A percentile compares a stretch with the other conserved stretches of the same genome.
These are phyloP conservation scores for Glutinoglossum americanum DNA, from an alignment of 495 filamentous ascomycete genomes.

Conservation along the genomic window DNA sequence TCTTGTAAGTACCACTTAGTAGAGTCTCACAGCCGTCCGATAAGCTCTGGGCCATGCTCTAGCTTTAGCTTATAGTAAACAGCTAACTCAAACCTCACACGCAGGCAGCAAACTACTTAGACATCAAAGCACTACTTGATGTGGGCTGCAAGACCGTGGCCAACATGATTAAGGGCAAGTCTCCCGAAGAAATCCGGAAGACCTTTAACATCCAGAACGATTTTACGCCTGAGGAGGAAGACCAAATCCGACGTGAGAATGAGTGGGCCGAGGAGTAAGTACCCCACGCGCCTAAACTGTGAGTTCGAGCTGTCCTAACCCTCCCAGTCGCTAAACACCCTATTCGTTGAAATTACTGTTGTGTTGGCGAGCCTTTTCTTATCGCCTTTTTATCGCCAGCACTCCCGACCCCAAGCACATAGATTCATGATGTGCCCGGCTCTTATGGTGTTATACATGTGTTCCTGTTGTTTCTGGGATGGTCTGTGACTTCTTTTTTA, in stretches of 20 bases:
- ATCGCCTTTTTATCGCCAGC: neutral
- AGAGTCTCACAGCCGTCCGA: neutral
- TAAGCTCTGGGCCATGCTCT: neutral
- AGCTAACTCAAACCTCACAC: neutral
- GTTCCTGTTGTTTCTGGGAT: neutral
- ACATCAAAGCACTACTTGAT: constrained; percentile 64
- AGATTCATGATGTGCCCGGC: neutral
- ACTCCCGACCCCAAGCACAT: neutral
- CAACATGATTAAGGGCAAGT: constrained; percentile 79
- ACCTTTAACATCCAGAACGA: constrained; percentile 74
- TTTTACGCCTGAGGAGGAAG: constrained; percentile 65
- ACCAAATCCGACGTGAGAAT: constrained; percentile 66
- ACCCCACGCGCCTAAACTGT: neutral
- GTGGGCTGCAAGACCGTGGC: constrained; percentile 71
- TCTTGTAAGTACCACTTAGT: constrained; percentile 35
- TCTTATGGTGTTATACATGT: neutral
- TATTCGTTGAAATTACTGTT: neutral
- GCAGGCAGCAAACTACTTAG: constrained; percentile 55
- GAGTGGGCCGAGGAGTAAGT: constrained; percentile 57
- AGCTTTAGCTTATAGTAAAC: neutral
- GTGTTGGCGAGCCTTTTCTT: neutral
- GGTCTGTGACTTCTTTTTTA: neutral
- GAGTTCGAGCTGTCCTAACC: neutral
- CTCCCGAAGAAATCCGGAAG: constrained; percentile 60
- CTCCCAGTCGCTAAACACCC: neutral